Percentiles rank a stretch among this genome's conserved stretches.
Evolutionary conservation across 2,329 filamentous ascomycete genomes (phyloP).

Genomic region (Lecanicillium sp.): DNA sequence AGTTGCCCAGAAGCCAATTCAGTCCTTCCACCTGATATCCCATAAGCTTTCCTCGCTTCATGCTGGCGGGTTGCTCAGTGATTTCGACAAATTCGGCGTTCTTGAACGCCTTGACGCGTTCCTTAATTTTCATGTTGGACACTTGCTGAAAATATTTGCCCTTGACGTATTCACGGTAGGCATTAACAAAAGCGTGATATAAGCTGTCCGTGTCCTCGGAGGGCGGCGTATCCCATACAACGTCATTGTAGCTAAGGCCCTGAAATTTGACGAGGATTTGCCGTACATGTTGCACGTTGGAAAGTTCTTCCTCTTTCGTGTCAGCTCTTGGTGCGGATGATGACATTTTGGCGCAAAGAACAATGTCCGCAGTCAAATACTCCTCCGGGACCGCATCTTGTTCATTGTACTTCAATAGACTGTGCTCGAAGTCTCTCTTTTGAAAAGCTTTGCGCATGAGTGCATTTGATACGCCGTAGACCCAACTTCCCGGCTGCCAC

Average conservation of each 20-base stretch:
- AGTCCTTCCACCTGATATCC: slow-evolving; percentile 86
- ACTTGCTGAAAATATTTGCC: slow-evolving; percentile 62
- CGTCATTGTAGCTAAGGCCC: slow-evolving; percentile 82
- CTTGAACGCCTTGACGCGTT: slow-evolving; percentile 63
- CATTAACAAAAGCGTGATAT: slow-evolving; percentile 72
- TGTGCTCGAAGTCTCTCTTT: slow-evolving; percentile 56
- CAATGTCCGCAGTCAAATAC: slow-evolving; percentile 75
- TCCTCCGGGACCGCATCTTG: slow-evolving; percentile 84
- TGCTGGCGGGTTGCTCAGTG: slow-evolving; percentile 61
- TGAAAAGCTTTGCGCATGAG: slow-evolving; percentile 68
- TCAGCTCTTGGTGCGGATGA: slow-evolving; percentile 38
- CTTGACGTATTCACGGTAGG: slow-evolving; percentile 79
- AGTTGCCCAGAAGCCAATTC: slow-evolving; percentile 93
- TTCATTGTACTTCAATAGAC: slow-evolving; percentile 55
- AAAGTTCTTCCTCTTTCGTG: slow-evolving; percentile 62
- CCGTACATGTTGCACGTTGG: slow-evolving; percentile 63
- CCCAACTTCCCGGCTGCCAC: slow-evolving; percentile 89
- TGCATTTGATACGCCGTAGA: slow-evolving; percentile 60
- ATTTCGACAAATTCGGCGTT: slow-evolving; percentile 60
- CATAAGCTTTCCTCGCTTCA: slow-evolving; percentile 80
- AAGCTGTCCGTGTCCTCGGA: slow-evolving; percentile 52
- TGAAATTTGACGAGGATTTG: slow-evolving; percentile 84
- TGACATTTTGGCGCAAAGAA: slow-evolving; percentile 67
- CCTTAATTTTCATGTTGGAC: slow-evolving; percentile 51
- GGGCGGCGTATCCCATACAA: slow-evolving; percentile 83